phyloP scores from a whole-genome alignment of 1,284 basidiomycete species.

The Cutaneotrichosporon dermatis region DNA sequence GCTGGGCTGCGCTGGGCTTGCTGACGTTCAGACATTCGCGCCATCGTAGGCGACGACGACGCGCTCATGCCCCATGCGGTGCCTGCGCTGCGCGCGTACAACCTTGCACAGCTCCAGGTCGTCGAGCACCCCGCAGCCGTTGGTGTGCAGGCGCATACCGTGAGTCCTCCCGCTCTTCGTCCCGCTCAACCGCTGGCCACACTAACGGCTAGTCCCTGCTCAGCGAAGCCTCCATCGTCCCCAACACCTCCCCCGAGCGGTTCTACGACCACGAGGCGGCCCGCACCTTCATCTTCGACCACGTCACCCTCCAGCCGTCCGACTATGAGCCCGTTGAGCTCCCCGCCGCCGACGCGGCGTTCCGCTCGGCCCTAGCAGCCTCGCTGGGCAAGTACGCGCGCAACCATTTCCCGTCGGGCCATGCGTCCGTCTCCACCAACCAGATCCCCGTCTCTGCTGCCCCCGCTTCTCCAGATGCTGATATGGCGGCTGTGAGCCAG shows the following conservation, averaged over 20 bases:
- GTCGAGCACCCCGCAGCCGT: conserved; percentile 56
- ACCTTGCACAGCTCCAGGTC: conserved; percentile 74
- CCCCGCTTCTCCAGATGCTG: neutral
- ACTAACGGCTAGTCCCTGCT: conserved; percentile 28
- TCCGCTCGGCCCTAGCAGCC: conserved; percentile 66
- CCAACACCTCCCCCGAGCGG: conserved; percentile 52
- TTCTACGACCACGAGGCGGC: conserved; percentile 76
- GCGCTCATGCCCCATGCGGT: conserved; percentile 69
- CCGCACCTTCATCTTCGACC: conserved; percentile 73
- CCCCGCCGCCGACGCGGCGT: conserved; percentile 63
- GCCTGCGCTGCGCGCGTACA: conserved; percentile 74
- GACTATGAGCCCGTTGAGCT: conserved; percentile 63
- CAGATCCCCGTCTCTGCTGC: conserved; percentile 25
- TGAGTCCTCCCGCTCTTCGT: conserved; percentile 8
- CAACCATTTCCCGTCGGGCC: conserved; percentile 72
- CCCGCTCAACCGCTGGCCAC: too few relatives aligned
- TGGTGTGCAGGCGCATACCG: conserved; percentile 25
- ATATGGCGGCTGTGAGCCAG: neutral
- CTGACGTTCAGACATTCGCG: conserved; percentile 65
- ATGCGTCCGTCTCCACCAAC: conserved; percentile 61
- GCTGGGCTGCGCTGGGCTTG: too few relatives aligned
- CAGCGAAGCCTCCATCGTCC: conserved; percentile 33
- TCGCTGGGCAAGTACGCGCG: conserved; percentile 64
- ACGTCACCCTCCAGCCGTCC: conserved; percentile 61
- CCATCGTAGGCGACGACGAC: conserved; percentile 78